Conservation (phyloP, 345 rosid species). For the Euphorbia lathyris region DNA sequence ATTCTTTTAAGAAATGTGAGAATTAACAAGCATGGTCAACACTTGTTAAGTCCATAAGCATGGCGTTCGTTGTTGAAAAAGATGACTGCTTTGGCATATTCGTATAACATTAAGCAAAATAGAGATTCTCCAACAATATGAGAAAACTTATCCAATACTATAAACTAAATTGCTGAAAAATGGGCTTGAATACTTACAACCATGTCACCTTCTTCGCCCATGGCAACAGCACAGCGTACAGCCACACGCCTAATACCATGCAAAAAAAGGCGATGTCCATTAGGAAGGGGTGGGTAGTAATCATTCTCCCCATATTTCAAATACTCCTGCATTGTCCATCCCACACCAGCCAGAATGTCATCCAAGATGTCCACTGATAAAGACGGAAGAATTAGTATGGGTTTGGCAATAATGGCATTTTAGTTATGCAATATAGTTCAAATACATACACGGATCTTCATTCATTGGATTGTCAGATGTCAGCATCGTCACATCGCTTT, state of each 20-base stretch:
- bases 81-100: not conserved
- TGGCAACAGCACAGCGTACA: conserved; percentile 89
- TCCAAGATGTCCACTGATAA: conserved; percentile 89
- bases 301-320: conserved; percentile 82
- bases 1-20: not conserved
- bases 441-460: conserved; percentile 82
- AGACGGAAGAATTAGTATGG: conserved; percentile 17
- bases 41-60: not conserved
- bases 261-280: conserved; percentile 85
- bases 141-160: not conserved
- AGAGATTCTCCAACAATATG: not conserved
- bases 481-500: conserved; percentile 88
- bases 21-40: not conserved
- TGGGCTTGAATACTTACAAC: conserved; percentile 64
- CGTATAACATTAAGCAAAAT: not conserved
- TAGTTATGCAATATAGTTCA: conserved; percentile 1
- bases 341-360: conserved; percentile 89
- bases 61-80: no score
- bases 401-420: conserved; percentile 7
- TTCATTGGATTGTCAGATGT: conserved; percentile 84
- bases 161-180: conserved; percentile 8
- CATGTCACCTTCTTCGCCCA: conserved; percentile 99
- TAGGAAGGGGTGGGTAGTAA: conserved; percentile 85
- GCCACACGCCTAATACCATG: conserved; percentile 92
- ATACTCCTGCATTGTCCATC: conserved; percentile 95